Conservation (phyloP, 2,329 filamentous ascomycete species). For the Calonectria henricotiae region DNA sequence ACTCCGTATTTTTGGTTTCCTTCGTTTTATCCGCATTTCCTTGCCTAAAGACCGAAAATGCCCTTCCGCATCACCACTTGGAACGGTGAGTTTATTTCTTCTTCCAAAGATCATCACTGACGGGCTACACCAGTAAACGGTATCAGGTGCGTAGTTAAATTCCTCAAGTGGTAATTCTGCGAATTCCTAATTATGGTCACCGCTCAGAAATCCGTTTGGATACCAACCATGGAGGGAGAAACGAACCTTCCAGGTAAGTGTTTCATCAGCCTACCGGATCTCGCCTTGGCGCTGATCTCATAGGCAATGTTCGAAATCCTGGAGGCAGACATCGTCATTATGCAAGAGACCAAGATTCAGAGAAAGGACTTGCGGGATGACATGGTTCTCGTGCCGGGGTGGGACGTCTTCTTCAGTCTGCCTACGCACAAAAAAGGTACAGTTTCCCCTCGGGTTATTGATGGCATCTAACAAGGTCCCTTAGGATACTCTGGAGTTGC, state of each 20-base stretch:
- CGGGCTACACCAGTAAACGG: conserved; percentile 76
- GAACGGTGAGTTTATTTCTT: conserved; percentile 75
- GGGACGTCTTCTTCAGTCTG: conserved; percentile 97
- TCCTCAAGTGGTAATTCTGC: background rate
- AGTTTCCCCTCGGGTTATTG: background rate
- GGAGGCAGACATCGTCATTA: conserved; percentile 92
- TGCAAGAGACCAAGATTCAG: conserved; percentile 98
- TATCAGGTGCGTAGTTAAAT: conserved; percentile 73
- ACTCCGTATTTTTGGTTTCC: background rate
- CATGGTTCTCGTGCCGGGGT: conserved; percentile 94
- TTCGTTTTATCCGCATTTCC: too few species aligned
- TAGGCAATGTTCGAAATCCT: conserved; percentile 95
- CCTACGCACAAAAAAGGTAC: conserved; percentile 93
- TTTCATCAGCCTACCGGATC: background rate
- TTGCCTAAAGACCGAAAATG: conserved; percentile 65
- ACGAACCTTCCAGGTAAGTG: conserved; percentile 77
- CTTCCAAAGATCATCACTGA: conserved; percentile 8
- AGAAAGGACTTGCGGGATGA: conserved; percentile 93
- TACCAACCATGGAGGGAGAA: conserved; percentile 87
- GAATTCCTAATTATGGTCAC: background rate
- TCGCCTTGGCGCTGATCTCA: background rate
- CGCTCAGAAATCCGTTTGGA: conserved; percentile 82
- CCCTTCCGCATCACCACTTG: conserved; percentile 87
- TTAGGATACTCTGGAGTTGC: conserved; percentile 95
- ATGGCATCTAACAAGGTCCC: conserved; percentile 12